These are phyloP conservation scores for Przewalskia tangutica DNA, from an alignment of 257 asterid genomes.

Conservation along the genomic window DNA sequence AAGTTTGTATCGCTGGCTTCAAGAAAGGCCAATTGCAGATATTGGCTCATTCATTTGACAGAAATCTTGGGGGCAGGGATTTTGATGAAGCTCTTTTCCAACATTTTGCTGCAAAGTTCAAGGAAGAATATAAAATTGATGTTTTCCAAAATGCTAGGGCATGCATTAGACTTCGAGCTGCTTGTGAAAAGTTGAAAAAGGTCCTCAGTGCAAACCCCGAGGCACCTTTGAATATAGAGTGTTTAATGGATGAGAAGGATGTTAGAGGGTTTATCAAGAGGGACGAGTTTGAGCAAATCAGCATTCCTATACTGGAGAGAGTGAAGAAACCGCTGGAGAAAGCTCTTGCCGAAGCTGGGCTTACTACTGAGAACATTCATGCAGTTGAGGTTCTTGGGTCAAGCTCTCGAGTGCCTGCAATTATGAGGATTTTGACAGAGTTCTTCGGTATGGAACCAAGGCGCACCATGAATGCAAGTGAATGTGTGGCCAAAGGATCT, in stretches of 20 bases:
- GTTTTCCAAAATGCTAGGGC: slow-evolving; percentile 86
- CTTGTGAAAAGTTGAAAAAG: slow-evolving; percentile 11
- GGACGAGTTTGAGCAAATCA: slow-evolving; percentile 81
- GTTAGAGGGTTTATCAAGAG: slow-evolving; percentile 7
- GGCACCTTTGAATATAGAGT: slow-evolving; percentile 11
- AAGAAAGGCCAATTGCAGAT: slow-evolving; percentile 93
- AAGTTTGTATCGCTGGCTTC: slow-evolving; percentile 88
- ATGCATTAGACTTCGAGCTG: slow-evolving; percentile 24
- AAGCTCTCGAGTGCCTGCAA: slow-evolving; percentile 88
- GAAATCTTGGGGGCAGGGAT: slow-evolving; percentile 89
- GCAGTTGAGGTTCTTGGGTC: slow-evolving; percentile 93
- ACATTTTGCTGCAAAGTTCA: slow-evolving; percentile 84
- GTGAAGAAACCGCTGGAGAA: slow-evolving; percentile 87
- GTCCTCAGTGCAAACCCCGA: slow-evolving; percentile 6
- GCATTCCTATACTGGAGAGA: slow-evolving; percentile 77
- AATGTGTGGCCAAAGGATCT: slow-evolving; percentile 89
- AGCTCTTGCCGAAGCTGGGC: slow-evolving; percentile 82
- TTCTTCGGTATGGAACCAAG: slow-evolving; percentile 88
- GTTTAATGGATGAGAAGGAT: slow-evolving; percentile 10
- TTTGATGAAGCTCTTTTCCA: slow-evolving; percentile 86
- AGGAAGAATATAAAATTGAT: slow-evolving; percentile 88
- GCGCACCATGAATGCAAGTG: slow-evolving; percentile 98
- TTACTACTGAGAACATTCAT: slow-evolving; percentile 48
- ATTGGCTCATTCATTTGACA: slow-evolving; percentile 80
- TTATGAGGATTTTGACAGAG: slow-evolving; percentile 68